Conservation (phyloP, 192 early-diverging fungal species). For the Kappamyces sp. region DNA sequence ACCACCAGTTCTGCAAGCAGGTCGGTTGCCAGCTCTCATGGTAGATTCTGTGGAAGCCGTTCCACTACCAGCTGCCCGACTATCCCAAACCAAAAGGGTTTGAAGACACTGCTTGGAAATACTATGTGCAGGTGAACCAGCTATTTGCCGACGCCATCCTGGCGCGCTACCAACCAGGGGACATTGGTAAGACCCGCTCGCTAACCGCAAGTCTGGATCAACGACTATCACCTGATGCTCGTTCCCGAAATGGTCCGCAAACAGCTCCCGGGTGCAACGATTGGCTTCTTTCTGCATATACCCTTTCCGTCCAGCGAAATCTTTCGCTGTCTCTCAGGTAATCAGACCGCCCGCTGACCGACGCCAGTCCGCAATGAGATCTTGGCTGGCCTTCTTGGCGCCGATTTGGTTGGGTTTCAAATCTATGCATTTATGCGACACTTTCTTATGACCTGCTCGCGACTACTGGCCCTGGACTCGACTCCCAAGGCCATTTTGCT, state of each 20-base stretch:
- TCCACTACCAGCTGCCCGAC: conserved; percentile 91
- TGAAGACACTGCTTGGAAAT: conserved; percentile 75
- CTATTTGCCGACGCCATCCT: conserved; percentile 78
- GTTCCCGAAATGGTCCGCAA: conserved; percentile 82
- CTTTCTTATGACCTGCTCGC: conserved; percentile 53
- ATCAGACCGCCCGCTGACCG: background rate
- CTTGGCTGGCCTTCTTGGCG: conserved; percentile 11
- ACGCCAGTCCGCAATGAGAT: conserved; percentile 5
- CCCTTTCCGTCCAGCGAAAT: conserved; percentile 96
- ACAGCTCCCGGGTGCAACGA: conserved; percentile 75
- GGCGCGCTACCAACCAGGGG: conserved; percentile 68
- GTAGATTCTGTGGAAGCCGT: conserved; percentile 92
- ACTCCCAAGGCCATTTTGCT: conserved; percentile 49
- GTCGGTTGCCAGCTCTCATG: conserved; percentile 32
- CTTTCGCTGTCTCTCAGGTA: conserved; percentile 79
- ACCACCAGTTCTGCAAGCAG: conserved; percentile 93
- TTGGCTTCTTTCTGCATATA: conserved; percentile 95
- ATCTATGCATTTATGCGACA: conserved; percentile 56
- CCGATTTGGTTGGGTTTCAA: conserved; percentile 10
- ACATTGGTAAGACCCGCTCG: conserved; percentile 60
- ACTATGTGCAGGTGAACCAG: conserved; percentile 77
- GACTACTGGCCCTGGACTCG: conserved; percentile 46
- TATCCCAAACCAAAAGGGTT: conserved; percentile 74
- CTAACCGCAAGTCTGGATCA: conserved; percentile 73
- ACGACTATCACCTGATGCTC: conserved; percentile 96